phyloP scores from a whole-genome alignment of 208 protist genomes.

The Leishmania amazonensis region DNA sequence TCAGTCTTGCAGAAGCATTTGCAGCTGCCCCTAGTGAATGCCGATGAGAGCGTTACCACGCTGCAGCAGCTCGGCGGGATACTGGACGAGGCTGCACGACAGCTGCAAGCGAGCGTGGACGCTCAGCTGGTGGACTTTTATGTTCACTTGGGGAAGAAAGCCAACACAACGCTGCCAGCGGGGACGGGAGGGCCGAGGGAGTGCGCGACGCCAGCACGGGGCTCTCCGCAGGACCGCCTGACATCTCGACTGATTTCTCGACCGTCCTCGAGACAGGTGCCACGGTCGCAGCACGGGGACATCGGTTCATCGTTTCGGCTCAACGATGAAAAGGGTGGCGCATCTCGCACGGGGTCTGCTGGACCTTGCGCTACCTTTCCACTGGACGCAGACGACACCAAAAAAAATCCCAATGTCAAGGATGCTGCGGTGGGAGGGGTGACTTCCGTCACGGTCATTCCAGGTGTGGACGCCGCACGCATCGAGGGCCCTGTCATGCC shows the following conservation, averaged over 20 bases:
- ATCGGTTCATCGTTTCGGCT: background rate
- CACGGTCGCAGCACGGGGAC: background rate
- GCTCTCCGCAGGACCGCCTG: background rate
- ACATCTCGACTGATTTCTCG: constrained; percentile 11
- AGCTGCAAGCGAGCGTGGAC: constrained; percentile 46
- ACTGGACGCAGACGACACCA: background rate
- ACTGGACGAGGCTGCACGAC: constrained; percentile 23
- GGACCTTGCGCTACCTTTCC: background rate
- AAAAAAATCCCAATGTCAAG: background rate
- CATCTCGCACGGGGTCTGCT: background rate
- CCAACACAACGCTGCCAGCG: constrained; percentile 19
- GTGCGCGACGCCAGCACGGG: constrained; percentile 9
- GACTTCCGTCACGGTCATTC: background rate
- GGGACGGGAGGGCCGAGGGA: constrained; percentile 15
- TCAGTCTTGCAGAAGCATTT: constrained; percentile 2
- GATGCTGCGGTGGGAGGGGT: background rate
- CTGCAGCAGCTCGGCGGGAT: constrained; percentile 43
- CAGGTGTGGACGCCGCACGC: background rate
- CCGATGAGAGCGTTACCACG: constrained; percentile 17
- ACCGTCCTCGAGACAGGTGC: background rate
- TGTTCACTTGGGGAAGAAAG: constrained; percentile 52
- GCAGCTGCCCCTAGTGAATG: constrained; percentile 17
- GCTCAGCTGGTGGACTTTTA: constrained; percentile 67
- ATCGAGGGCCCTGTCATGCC: background rate
- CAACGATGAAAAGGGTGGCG: background rate